Conservation (phyloP, 768 basidiomycete species). For the Lactifluus hygrophoroides region DNA sequence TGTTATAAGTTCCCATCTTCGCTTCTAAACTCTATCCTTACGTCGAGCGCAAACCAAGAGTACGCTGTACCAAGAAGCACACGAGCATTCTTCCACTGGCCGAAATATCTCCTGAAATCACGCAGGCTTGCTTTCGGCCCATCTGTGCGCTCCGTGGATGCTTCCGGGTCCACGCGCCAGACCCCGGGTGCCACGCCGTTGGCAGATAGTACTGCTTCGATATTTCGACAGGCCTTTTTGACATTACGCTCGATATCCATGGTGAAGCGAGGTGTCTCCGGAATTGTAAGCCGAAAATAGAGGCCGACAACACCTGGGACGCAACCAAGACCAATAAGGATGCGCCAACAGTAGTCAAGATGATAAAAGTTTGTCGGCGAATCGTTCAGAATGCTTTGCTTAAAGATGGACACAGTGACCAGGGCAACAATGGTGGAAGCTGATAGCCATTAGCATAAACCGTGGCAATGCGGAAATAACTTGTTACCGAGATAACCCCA, state of each 20-base stretch:
- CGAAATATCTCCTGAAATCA: slow-evolving; percentile 65
- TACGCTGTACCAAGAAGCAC: slow-evolving; percentile 69
- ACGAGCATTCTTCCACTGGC: slow-evolving; percentile 68
- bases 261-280: slow-evolving; percentile 84
- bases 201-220: slow-evolving; percentile 52
- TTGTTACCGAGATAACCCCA: slow-evolving; percentile 73
- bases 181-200: slow-evolving; percentile 24
- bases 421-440: slow-evolving; percentile 59
- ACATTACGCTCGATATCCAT: slow-evolving; percentile 89
- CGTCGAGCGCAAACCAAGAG: slow-evolving; percentile 88
- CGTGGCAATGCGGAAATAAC: neutral
- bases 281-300: slow-evolving; percentile 89
- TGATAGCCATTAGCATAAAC: slow-evolving; percentile 20
- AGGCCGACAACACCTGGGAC: slow-evolving; percentile 74
- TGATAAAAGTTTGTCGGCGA: slow-evolving; percentile 33
- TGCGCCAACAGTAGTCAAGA: slow-evolving; percentile 77
- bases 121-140: slow-evolving; percentile 55
- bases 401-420: slow-evolving; percentile 50
- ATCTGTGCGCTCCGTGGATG: slow-evolving; percentile 48
- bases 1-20: too few relatives aligned
- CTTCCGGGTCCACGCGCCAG: slow-evolving; percentile 44
- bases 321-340: slow-evolving; percentile 82
- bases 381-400: too few relatives aligned
- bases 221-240: slow-evolving; percentile 61
- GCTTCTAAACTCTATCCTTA: too few relatives aligned